phyloP scores from a whole-genome alignment of 768 basidiomycete genomes.

The Glaciozyma martinii region DNA sequence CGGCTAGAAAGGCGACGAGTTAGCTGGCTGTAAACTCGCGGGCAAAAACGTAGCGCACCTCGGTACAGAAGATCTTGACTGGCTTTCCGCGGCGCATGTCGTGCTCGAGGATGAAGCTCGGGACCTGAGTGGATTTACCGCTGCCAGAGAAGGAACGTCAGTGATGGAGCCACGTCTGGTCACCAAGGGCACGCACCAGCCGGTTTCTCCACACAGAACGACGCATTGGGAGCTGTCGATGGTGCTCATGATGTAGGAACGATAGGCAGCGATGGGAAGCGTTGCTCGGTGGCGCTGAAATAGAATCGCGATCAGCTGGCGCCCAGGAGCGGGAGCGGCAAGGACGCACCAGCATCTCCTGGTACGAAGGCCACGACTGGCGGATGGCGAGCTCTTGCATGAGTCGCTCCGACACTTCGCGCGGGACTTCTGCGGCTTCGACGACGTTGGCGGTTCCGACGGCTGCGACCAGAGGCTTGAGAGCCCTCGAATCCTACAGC shows the following conservation, averaged over 20 bases:
- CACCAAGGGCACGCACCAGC: conserved; percentile 47
- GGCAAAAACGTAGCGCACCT: conserved; percentile 38
- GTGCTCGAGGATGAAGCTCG: conserved; percentile 85
- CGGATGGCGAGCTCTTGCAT: conserved; percentile 55
- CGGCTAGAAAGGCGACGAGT: conserved; percentile 42
- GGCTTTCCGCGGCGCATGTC: conserved; percentile 65
- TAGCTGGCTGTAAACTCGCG: not conserved
- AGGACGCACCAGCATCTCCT: conserved; percentile 72
- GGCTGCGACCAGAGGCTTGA: not conserved
- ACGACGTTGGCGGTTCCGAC: conserved; percentile 4
- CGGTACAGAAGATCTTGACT: conserved; percentile 90
- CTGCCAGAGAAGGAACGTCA: conserved; percentile 42
- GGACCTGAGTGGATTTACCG: conserved; percentile 95
- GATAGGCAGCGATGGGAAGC: conserved; percentile 78
- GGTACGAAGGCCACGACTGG: conserved; percentile 57
- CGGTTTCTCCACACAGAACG: conserved; percentile 76
- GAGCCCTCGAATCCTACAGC: conserved; percentile 7
- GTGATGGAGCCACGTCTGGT: conserved; percentile 35
- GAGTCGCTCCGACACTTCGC: conserved; percentile 47
- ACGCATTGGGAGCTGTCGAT: conserved; percentile 71
- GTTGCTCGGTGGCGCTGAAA: conserved; percentile 59
- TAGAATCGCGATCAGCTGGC: conserved; percentile 5
- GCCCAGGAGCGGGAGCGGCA: not conserved
- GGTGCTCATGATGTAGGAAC: conserved; percentile 58
- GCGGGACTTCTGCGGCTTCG: conserved; percentile 6